These are phyloP conservation scores for Mixia osmundae DNA, from an alignment of 1,284 basidiomycete genomes.

Conservation along the genomic window DNA sequence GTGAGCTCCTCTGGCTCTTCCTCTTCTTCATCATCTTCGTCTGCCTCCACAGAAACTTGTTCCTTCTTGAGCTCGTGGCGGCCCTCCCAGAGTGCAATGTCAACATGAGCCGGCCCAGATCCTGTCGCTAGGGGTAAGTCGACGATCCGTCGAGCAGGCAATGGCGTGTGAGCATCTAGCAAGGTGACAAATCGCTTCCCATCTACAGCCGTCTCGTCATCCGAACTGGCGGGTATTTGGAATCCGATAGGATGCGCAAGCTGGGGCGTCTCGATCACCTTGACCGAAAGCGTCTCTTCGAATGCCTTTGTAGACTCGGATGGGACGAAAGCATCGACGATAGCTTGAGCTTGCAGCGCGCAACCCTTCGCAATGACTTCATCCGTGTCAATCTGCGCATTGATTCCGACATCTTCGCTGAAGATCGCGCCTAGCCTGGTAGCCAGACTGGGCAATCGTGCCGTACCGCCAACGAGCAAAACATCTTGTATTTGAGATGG, in stretches of 20 bases:
- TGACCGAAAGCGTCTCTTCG: constrained; percentile 31
- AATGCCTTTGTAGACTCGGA: constrained; percentile 26
- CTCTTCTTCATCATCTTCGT: constrained; percentile 28
- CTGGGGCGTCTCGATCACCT: constrained; percentile 35
- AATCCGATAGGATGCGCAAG: constrained; percentile 50
- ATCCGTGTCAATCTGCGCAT: constrained; percentile 51
- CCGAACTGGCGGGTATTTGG: constrained; percentile 15
- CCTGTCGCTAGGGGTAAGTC: constrained; percentile 42
- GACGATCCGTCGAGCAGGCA: constrained; percentile 38
- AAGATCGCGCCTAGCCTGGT: constrained; percentile 47
- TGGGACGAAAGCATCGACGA: constrained; percentile 24
- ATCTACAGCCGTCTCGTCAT: constrained; percentile 28
- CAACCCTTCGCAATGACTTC: constrained; percentile 72
- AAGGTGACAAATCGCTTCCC: constrained; percentile 22
- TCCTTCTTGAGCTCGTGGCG: constrained; percentile 55
- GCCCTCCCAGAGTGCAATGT: constrained; percentile 71
- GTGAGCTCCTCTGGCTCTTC: constrained; percentile 32
- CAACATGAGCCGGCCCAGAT: constrained; percentile 31
- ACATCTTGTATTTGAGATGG: constrained; percentile 67
- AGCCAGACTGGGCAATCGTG: constrained; percentile 62
- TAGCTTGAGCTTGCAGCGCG: constrained; percentile 58
- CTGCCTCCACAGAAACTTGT: constrained; percentile 21
- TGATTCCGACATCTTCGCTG: constrained; percentile 32
- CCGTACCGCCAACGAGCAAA: constrained; percentile 70
- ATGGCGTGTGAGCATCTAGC: constrained; percentile 19